Evolutionary conservation across 1,139 yeast species (phyloP).

Genomic region (Pichia terricola): DNA sequence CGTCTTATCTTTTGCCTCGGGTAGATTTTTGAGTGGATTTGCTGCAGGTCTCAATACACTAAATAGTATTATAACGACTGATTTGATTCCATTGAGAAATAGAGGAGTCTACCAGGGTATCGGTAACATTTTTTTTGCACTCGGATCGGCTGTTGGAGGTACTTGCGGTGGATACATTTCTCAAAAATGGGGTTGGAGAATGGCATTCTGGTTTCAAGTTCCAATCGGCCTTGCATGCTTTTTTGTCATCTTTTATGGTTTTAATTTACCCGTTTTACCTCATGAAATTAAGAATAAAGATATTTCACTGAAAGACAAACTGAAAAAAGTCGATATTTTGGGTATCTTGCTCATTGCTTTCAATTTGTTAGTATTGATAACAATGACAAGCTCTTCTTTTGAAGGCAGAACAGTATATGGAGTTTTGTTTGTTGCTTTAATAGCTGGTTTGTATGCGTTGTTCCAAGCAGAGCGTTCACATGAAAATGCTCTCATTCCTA

Average conservation of each 20-base stretch:
- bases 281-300: conserved; percentile 24
- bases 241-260: conserved; percentile 27
- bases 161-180: conserved; percentile 62
- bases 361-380: conserved; percentile 33
- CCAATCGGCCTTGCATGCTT: conserved; percentile 55
- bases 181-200: conserved; percentile 73
- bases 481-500: conserved; percentile 29
- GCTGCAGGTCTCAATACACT: conserved; percentile 56
- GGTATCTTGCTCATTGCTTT: conserved; percentile 58
- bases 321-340: conserved; percentile 57
- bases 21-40: conserved; percentile 51
- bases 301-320: conserved; percentile 29
- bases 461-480: conserved; percentile 25
- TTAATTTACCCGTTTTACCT: conserved; percentile 27
- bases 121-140: conserved; percentile 54
- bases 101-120: conserved; percentile 55
- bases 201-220: conserved; percentile 49
- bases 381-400: conserved; percentile 58
- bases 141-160: conserved; percentile 69
- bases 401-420: conserved; percentile 29
- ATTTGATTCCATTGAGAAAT: conserved; percentile 46
- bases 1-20: conserved; percentile 42
- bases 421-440: conserved; percentile 5
- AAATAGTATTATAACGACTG: conserved; percentile 46
- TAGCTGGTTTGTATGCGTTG: conserved; percentile 16